Conservation (phyloP, 108 stramenopile genomes). For the Cylindrotheca fusiformis region DNA sequence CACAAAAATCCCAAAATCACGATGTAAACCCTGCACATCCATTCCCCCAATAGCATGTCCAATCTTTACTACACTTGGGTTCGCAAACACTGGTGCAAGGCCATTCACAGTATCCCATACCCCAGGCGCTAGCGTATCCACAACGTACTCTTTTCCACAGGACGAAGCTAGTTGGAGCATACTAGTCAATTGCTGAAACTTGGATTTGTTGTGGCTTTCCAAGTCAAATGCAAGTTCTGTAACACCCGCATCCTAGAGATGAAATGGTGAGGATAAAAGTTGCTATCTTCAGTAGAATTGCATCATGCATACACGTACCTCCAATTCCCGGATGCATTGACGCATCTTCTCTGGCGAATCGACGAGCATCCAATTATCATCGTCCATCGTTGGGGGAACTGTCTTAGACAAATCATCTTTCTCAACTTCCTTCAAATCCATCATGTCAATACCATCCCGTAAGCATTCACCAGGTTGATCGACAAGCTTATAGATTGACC, state of each 20-base stretch:
- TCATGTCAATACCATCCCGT: conserved; percentile 40
- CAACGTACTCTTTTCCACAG: conserved; percentile 67
- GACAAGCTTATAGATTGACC: conserved; percentile 29
- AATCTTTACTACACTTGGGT: conserved; percentile 89
- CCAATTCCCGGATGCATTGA: conserved; percentile 54
- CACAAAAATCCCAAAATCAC: conserved; percentile 92
- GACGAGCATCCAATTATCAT: conserved; percentile 52
- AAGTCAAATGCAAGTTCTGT: conserved; percentile 82
- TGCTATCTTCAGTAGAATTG: background rate
- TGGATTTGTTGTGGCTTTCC: conserved; percentile 64
- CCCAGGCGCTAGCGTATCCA: conserved; percentile 73
- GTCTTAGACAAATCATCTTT: conserved; percentile 43
- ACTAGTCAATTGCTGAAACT: conserved; percentile 57
- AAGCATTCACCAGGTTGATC: conserved; percentile 48
- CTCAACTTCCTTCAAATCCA: conserved; percentile 45
- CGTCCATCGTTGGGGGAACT: conserved; percentile 21
- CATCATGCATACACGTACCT: background rate
- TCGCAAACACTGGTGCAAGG: conserved; percentile 74
- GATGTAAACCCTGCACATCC: conserved; percentile 86
- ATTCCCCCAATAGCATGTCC: conserved; percentile 87
- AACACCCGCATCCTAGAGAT: background rate
- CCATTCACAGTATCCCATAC: conserved; percentile 53
- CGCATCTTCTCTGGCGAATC: conserved; percentile 63
- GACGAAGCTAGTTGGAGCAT: conserved; percentile 71
- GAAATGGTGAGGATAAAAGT: background rate